Conservation (phyloP, 73 alveolate genomes). For the Durusdinium trenchii region DNA sequence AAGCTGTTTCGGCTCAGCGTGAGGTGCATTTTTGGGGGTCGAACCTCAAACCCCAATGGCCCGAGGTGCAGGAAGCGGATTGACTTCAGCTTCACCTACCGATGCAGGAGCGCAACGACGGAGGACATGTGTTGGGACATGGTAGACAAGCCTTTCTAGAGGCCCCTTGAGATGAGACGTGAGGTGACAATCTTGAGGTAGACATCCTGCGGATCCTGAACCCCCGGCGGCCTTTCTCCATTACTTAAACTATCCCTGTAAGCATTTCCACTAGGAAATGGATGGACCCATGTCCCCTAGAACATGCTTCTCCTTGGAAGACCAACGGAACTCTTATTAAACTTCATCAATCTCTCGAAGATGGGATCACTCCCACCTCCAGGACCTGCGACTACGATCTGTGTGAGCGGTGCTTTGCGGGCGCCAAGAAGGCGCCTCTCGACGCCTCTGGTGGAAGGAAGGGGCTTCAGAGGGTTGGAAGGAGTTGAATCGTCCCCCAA, state of each 20-base stretch:
- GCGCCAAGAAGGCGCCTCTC: conserved; percentile 30
- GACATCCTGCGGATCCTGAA: too few species aligned
- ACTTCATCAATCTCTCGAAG: neutral
- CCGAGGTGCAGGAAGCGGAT: conserved; percentile 73
- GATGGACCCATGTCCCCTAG: too few species aligned
- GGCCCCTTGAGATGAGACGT: too few species aligned
- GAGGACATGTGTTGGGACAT: neutral
- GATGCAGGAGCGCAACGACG: conserved; percentile 32
- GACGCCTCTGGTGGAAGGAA: neutral
- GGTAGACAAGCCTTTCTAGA: neutral
- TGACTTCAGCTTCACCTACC: conserved; percentile 82
- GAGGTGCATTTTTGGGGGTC: neutral
- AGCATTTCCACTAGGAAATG: too few species aligned
- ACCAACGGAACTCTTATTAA: too few species aligned
- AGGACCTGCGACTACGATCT: conserved; percentile 90
- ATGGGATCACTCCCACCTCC: neutral
- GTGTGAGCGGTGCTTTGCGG: conserved; percentile 80
- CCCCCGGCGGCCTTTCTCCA: too few species aligned
- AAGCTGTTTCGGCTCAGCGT: neutral
- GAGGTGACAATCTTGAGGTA: too few species aligned
- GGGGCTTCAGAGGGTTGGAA: conserved; percentile 2
- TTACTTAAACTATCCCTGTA: too few species aligned
- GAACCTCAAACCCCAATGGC: neutral
- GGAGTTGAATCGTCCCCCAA: too few species aligned
- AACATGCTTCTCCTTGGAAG: too few species aligned